These are phyloP conservation scores for Fusarium udum DNA, from an alignment of 2,329 filamentous ascomycete species.

Conservation along the genomic window DNA sequence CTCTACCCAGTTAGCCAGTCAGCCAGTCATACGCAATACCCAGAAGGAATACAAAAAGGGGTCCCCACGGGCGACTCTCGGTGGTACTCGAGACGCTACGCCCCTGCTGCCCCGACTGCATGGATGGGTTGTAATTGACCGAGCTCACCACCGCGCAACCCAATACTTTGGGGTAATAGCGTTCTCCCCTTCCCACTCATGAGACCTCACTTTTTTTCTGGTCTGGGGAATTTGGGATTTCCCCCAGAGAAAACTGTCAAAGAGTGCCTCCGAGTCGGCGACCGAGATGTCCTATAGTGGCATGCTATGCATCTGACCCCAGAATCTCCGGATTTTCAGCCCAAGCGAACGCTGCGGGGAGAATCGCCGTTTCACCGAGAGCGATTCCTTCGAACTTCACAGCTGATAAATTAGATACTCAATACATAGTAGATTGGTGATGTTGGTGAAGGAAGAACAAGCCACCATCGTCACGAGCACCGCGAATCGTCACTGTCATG, in stretches of 20 bases:
- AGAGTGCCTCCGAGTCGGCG: slow-evolving; percentile 38
- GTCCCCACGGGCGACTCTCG: slow-evolving; percentile 46
- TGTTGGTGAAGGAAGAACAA: neutral
- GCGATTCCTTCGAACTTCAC: neutral
- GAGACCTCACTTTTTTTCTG: neutral
- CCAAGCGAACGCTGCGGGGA: slow-evolving; percentile 14
- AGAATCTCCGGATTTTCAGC: slow-evolving; percentile 31
- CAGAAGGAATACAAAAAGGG: neutral
- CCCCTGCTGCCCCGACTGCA: slow-evolving; percentile 34
- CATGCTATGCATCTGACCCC: slow-evolving; percentile 27
- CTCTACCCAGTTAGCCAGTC: too few species aligned
- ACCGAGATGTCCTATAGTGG: slow-evolving; percentile 29
- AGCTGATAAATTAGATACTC: neutral
- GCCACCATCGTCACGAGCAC: slow-evolving; percentile 36
- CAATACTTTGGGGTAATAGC: slow-evolving; percentile 21
- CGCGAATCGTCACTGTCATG: slow-evolving; percentile 36
- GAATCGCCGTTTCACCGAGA: slow-evolving; percentile 28
- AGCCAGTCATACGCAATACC: neutral
- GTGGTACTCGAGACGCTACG: slow-evolving; percentile 47
- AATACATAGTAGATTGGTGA: neutral
- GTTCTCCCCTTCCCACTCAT: neutral
- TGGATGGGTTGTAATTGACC: slow-evolving; percentile 44
- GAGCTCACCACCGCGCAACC: slow-evolving; percentile 34
- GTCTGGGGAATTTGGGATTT: slow-evolving; percentile 6
- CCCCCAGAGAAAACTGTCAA: slow-evolving; percentile 27